Conservation (phyloP, 164 flowering plant species). For the Sedum album region DNA sequence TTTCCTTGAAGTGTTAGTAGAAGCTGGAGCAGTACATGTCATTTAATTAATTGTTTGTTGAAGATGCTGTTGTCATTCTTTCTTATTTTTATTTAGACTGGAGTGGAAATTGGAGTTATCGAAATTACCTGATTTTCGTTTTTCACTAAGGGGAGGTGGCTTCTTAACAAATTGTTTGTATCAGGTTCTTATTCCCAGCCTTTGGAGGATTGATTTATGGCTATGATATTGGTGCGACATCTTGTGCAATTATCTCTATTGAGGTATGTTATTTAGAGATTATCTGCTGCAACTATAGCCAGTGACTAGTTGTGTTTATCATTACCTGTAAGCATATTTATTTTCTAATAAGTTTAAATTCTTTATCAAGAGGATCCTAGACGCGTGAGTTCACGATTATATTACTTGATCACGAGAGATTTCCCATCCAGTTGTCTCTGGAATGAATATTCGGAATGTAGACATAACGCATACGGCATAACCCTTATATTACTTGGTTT, state of each 20-base stretch:
- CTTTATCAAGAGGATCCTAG: background rate
- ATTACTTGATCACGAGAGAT: background rate
- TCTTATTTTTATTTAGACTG: background rate
- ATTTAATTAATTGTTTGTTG: background rate
- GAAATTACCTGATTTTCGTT: background rate
- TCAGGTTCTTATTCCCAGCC: slow-evolving; percentile 89
- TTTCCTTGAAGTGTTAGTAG: no score
- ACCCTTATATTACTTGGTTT: no score
- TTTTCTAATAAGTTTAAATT: no score
- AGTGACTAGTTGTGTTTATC: no score
- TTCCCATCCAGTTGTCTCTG: background rate
- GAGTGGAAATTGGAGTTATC: background rate
- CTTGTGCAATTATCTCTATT: slow-evolving; percentile 64
- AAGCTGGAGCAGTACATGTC: background rate
- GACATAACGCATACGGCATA: background rate
- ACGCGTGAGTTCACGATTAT: background rate
- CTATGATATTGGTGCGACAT: slow-evolving; percentile 90
- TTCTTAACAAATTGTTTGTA: slow-evolving; percentile 4
- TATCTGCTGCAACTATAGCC: no score
- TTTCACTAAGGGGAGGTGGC: background rate
- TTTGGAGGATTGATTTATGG: slow-evolving; percentile 85
- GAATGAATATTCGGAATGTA: background rate
- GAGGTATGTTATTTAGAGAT: slow-evolving; percentile 32
- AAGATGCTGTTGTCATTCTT: background rate
- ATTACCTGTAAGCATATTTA: no score